Evolutionary conservation across 1,139 yeast genomes (phyloP), one percentile per base, ranked within the genome.

Genomic region (Candida sanyaensis): DNA sequence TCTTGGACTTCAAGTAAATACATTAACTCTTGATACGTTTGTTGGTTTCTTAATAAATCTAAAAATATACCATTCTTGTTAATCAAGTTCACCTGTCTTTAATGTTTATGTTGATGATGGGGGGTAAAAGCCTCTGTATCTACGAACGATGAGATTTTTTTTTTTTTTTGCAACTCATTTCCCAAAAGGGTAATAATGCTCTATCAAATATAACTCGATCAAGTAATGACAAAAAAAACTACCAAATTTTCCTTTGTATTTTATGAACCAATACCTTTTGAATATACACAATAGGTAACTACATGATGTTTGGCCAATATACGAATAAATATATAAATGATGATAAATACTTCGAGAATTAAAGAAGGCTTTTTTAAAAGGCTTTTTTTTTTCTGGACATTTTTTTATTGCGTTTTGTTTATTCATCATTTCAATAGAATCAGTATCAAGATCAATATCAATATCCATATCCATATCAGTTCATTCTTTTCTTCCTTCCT

Each of bases 131-230:
- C 38, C 17, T 11, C 38, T 6, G 38, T 11, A 34, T 23, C 11
- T 21, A 24, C 28, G 28, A 26, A 13, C 6, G n/a, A 29, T 28
- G 13, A 10, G 13, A n/a, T 28, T 39, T 17, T 17, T 29, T 11
- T 28, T 28, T 39, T 39, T 29, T 41, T 41, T 41, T 31, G 34
- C 34, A 31, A 24, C 37, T 23, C 32, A 41, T 37, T 41, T 41
- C 43, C 43, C 37, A 31, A 41, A 41, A 32, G 24, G 34, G 43
- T 23, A 41, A 41, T 41, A 31, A 31, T 31, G 21, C 23, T 17
- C 23, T 21, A 28, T 31, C 33, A 26, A 29, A 30, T 40, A 41
- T 41, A 32, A 33, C 43, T 33, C 7, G 17, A 31, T 41, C 43
- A 13, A 41, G 43, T 41, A 41, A 41, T 41, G 28, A 30, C 17